Conservation (phyloP, 495 filamentous ascomycete genomes). For the Penicillium parvum region DNA sequence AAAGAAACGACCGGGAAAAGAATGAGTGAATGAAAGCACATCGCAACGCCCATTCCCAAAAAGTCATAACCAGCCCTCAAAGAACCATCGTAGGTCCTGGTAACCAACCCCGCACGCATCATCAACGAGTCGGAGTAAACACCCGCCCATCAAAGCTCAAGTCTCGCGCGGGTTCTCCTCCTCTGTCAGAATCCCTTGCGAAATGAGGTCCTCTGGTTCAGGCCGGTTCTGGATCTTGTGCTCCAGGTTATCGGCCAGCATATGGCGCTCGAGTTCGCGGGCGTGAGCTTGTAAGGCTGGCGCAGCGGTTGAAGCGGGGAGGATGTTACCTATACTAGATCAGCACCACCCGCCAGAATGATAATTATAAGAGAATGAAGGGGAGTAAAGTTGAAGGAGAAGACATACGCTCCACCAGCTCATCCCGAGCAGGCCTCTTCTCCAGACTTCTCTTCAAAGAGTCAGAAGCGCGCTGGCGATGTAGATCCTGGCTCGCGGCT, state of each 20-base stretch:
- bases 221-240: slow-evolving; percentile 76
- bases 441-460: slow-evolving; percentile 63
- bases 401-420: slow-evolving; percentile 66
- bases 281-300: slow-evolving; percentile 72
- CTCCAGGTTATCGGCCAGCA: slow-evolving; percentile 79
- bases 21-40: neutral
- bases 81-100: neutral
- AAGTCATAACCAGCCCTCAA: neutral
- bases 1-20: neutral
- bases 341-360: too few species aligned
- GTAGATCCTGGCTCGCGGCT: slow-evolving; percentile 56
- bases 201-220: slow-evolving; percentile 66
- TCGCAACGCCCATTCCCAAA: slow-evolving; percentile 7
- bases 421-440: slow-evolving; percentile 59
- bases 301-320: slow-evolving; percentile 62
- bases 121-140: too few species aligned
- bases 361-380: neutral
- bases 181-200: slow-evolving; percentile 69
- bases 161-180: slow-evolving; percentile 46
- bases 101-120: neutral
- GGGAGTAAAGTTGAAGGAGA: neutral
- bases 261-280: slow-evolving; percentile 75
- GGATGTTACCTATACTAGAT: slow-evolving; percentile 64
- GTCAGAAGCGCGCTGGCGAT: slow-evolving; percentile 59
- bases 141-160: neutral